A percentile compares a stretch with the other conserved stretches of the same genome.
phyloP scores from a whole-genome alignment of 2,329 filamentous ascomycete species.

The Colletotrichum shisoi region DNA sequence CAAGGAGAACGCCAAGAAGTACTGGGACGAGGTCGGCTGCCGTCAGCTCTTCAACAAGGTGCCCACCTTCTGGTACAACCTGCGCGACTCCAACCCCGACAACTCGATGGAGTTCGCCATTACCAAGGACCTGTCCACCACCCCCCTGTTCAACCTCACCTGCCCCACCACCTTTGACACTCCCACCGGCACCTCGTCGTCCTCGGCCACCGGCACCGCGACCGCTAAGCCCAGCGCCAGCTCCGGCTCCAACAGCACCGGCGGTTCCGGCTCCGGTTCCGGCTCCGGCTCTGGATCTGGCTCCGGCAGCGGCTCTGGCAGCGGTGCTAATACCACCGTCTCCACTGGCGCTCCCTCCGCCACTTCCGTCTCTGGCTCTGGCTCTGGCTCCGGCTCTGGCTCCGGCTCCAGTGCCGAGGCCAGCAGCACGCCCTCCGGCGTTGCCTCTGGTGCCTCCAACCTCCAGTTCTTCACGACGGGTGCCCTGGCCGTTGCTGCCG shows the following conservation, averaged over 20 bases:
- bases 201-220: constrained; percentile 39
- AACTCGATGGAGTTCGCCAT: constrained; percentile 67
- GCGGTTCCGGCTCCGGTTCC: constrained; percentile 38
- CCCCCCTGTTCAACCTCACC: constrained; percentile 61
- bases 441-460: constrained; percentile 26
- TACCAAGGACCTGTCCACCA: constrained; percentile 61
- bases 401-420: constrained; percentile 38
- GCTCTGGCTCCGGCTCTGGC: constrained; percentile 36
- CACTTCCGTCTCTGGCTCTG: constrained; percentile 16
- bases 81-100: constrained; percentile 68
- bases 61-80: constrained; percentile 68
- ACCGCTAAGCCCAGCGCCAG: constrained; percentile 36
- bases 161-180: constrained; percentile 58
- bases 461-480: constrained; percentile 37
- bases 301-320: constrained; percentile 25
- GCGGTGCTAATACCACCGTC: neutral
- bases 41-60: constrained; percentile 62
- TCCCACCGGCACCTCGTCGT: constrained; percentile 42
- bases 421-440: constrained; percentile 25
- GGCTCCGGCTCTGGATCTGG: constrained; percentile 26
- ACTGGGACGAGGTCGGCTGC: constrained; percentile 71
- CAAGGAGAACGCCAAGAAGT: constrained; percentile 67
- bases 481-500: constrained; percentile 39
- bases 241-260: constrained; percentile 39
- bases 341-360: constrained; percentile 49